Conservation (phyloP, 2,329 filamentous ascomycete genomes). For the Hypoxylon sp. region DNA sequence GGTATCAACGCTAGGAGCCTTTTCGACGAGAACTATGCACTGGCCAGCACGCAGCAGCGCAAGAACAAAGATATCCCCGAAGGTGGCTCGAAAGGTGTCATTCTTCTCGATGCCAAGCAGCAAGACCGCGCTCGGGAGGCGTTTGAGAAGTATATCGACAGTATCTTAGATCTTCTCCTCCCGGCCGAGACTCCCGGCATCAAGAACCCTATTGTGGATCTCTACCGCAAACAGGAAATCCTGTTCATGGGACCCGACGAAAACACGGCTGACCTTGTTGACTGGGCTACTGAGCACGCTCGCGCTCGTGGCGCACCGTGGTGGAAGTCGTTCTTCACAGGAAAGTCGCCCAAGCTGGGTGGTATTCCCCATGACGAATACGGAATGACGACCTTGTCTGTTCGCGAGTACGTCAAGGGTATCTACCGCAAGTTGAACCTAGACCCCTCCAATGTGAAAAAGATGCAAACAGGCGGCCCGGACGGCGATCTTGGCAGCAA, state of each 20-base stretch:
- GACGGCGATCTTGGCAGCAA: constrained; percentile 97
- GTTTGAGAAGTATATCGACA: constrained; percentile 99
- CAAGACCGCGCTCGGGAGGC: constrained; percentile 92
- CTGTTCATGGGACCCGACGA: constrained; percentile 98
- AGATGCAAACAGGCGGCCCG: constrained; percentile 97
- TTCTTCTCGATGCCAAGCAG: constrained; percentile 90
- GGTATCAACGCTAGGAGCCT: constrained; percentile 94
- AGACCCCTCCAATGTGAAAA: constrained; percentile 82
- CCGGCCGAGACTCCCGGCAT: constrained; percentile 92
- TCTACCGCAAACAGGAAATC: constrained; percentile 95
- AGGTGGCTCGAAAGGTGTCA: constrained; percentile 96
- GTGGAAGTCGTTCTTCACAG: constrained; percentile 99
- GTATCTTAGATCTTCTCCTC: constrained; percentile 92
- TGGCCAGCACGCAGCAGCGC: constrained; percentile 97
- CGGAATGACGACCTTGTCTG: constrained; percentile 97
- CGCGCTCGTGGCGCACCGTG: constrained; percentile 86
- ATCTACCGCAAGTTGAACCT: constrained; percentile 97
- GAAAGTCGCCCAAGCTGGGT: constrained; percentile 94
- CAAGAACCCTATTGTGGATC: constrained; percentile 97
- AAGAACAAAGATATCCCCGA: constrained; percentile 99
- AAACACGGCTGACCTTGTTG: constrained; percentile 95
- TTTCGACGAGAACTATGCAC: constrained; percentile 98
- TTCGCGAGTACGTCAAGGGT: constrained; percentile 93
- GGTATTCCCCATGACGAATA: constrained; percentile 96
- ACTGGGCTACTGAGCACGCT: constrained; percentile 99